Evolutionary conservation across 192 early-diverging fungal species (phyloP), one percentile per base, ranked within the genome.

Genomic region (Rhizophagus clarus): DNA sequence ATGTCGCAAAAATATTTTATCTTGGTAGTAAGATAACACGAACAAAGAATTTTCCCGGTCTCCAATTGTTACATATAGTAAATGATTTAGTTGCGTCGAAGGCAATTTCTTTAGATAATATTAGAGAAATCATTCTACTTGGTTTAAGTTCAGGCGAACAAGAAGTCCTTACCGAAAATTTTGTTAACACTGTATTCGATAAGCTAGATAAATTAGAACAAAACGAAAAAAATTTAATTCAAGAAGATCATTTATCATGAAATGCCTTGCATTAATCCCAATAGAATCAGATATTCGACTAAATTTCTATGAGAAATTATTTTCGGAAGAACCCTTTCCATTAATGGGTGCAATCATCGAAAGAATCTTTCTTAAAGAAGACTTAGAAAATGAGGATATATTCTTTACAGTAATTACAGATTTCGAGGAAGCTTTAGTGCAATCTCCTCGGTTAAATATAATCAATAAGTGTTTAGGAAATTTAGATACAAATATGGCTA

Each of bases 41-140:
- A 15, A 4, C 32, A 22, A 14, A 20, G 17, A 32, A 20, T 26
- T 63, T 47, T 20, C 15, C 61, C 17, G 42, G 3, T 22, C 32
- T 81, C 1, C 73, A 28, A n/a, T n/a, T n/a, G n/a, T n/a, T n/a
- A n/a, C n/a, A n/a, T n/a, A n/a, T n/a, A n/a, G n/a, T n/a, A n/a
- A 37, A 81, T 75, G 73, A 81, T 42, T 20, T 81, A 34, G 60
- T 74, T 24, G 32, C 80, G 14, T 45, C 47, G 11, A 11, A 74
- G 28, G 3, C 31, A 45, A 62, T 81, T 51, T 15, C 73, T 26
- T 22, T 75, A 29, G 24, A 32, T 28, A 28, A 31, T 26, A 47
- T 74, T 34, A 67, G 20, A 51, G 45, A 40, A 20, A 74, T 74
- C 17, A 31, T 74, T 14, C 49, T 47, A 28, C 60, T 28, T 66